A percentile compares a stretch with the other conserved stretches of the same genome.
Conservation (phyloP, 1,284 basidiomycete species). For the Ganoderma sinense region DNA sequence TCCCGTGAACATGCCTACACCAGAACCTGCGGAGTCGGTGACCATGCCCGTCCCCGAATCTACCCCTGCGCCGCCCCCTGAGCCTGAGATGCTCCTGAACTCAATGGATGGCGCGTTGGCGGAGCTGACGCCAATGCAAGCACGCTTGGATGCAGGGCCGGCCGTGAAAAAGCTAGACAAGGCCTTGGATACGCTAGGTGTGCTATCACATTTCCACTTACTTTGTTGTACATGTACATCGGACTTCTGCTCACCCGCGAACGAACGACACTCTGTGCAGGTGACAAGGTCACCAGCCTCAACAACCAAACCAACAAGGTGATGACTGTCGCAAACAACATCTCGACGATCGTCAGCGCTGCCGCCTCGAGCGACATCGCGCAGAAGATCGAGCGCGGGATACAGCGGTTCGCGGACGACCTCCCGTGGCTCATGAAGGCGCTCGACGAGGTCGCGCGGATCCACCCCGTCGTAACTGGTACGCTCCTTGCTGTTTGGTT, state of each 20-base stretch:
- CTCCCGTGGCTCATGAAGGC: constrained; percentile 35
- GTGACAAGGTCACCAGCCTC: neutral
- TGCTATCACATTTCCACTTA: neutral
- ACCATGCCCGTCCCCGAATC: constrained; percentile 2
- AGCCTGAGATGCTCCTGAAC: neutral
- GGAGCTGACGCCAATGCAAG: constrained; percentile 8
- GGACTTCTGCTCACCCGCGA: too few species aligned
- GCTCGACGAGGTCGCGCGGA: constrained; percentile 36
- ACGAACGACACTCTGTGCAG: neutral
- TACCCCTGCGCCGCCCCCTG: neutral
- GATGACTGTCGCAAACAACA: constrained; percentile 5
- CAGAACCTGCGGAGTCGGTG: neutral
- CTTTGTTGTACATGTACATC: too few species aligned
- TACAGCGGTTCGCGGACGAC: constrained; percentile 20
- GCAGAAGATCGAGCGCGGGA: constrained; percentile 21
- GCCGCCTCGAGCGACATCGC: constrained; percentile 9
- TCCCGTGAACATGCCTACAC: neutral
- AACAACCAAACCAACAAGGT: neutral
- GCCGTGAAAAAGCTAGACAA: constrained; percentile 9
- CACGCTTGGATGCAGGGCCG: constrained; percentile 7
- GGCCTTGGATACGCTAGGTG: constrained; percentile 6
- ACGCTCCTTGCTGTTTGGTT: neutral
- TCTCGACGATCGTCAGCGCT: neutral
- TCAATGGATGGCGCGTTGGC: constrained; percentile 14
- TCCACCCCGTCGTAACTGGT: constrained; percentile 40